Evolutionary conservation across 371 early-diverging fungal species (phyloP).

Genomic region (Chytridium lagenaria): DNA sequence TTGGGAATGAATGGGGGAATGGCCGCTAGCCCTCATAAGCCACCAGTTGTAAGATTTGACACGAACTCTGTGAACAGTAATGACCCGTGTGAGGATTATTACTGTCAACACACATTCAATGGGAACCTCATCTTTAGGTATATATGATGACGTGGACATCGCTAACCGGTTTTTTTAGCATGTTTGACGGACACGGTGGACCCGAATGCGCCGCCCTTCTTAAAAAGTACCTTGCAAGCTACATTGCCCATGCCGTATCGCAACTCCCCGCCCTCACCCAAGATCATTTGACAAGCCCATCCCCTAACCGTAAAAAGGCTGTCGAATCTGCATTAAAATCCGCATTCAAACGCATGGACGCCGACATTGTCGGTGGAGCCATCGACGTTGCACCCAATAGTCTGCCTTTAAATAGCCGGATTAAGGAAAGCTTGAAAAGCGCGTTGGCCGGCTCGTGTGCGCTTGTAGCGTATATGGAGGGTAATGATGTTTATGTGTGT

Average conservation of each 20-base stretch:
- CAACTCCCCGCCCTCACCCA: constrained; percentile 20
- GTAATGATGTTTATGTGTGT: constrained; percentile 75
- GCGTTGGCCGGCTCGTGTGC: constrained; percentile 83
- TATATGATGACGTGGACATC: no score
- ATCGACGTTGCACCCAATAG: constrained; percentile 19
- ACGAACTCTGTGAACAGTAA: constrained; percentile 48
- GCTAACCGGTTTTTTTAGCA: constrained; percentile 19
- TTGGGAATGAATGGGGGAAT: background rate
- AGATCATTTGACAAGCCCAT: background rate
- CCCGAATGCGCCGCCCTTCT: constrained; percentile 48
- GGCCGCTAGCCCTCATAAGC: background rate
- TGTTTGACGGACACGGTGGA: constrained; percentile 54
- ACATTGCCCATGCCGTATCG: constrained; percentile 47
- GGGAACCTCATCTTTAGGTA: constrained; percentile 45
- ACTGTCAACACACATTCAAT: constrained; percentile 28
- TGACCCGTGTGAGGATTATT: constrained; percentile 50
- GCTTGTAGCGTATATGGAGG: constrained; percentile 74
- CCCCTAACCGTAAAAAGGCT: constrained; percentile 24
- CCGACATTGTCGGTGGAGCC: constrained; percentile 50
- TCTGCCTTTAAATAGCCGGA: background rate
- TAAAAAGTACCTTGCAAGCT: constrained; percentile 43
- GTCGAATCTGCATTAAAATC: constrained; percentile 43
- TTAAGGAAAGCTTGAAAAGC: constrained; percentile 25
- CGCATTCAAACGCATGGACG: constrained; percentile 52
- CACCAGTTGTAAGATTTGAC: constrained; percentile 36